Base-by-base conservation (phyloP, 345 rosid species). In the Gossypium anomalum region DNA sequence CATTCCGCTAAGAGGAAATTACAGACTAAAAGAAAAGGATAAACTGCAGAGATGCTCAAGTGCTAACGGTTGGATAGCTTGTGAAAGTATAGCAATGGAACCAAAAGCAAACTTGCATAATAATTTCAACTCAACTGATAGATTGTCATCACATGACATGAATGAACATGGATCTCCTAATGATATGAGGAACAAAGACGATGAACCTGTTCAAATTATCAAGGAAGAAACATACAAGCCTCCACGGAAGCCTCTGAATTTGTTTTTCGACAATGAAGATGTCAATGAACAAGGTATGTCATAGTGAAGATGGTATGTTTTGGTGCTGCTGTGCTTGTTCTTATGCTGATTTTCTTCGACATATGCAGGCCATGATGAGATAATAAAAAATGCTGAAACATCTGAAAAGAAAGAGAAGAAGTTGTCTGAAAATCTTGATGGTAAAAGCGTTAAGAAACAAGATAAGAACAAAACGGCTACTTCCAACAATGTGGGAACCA, bases 1-100 rank as follows among this genome's bases (percentile, higher is more conserved):
- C 14, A 69, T 83, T 83, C 79, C 90, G 70, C 78, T 79, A 20
- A 81, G 86, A 78, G 82, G 85, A 12, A 83, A 72, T 47, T 81
- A 65, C 63, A 87, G 85, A 68, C 73, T 41, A 45, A 84, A 79
- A 71, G 86, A 80, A 67, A 84, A 79, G 80, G 78, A 75, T 47
- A 84, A 78, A 72, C 65, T 80, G 17, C 83, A 81, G 69, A 83
- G 82, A 62, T 73, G 64, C 72, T 77, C 53, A 12, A 79, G 83
- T 70, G 47, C 79, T 67, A 64, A 75, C 23, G 82, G 81, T 76
- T 38, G 77, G 74, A 72, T 79, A 27, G 73, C 45, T 41, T 47
- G 73, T 72, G 82, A 78, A 78, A 82, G 70, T 22, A 41, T 41
- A 78, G 53, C 71, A 23, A 49, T 48, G 58, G 79, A 53, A 19